These are phyloP conservation scores for Trichosporon asahii DNA, from an alignment of 1,284 basidiomycete genomes.

Conservation along the genomic window DNA sequence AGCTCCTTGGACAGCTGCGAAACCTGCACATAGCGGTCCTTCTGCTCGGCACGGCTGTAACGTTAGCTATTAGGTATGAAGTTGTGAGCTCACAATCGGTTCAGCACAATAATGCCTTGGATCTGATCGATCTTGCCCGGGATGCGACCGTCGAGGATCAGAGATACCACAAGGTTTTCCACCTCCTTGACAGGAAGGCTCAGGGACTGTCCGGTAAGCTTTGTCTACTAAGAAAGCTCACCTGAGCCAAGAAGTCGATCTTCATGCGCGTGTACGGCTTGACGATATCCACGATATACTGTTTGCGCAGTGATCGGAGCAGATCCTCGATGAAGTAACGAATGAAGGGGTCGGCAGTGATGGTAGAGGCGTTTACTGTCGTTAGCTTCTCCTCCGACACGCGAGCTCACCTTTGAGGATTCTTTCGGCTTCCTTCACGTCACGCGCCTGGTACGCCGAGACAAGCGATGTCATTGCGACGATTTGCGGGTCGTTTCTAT, in stretches of 20 bases:
- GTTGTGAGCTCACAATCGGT: constrained; percentile 64
- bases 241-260: constrained; percentile 83
- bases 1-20: constrained; percentile 76
- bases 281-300: constrained; percentile 95
- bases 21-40: constrained; percentile 75
- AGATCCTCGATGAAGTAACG: constrained; percentile 91
- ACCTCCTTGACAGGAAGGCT: constrained; percentile 84
- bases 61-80: background rate
- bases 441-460: constrained; percentile 89
- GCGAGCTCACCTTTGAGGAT: constrained; percentile 70
- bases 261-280: constrained; percentile 94
- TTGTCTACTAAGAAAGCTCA: constrained; percentile 40
- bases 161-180: constrained; percentile 84
- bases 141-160: constrained; percentile 93
- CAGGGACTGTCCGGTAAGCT: constrained; percentile 65
- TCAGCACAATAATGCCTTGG: constrained; percentile 82
- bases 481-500: constrained; percentile 94
- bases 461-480: constrained; percentile 97
- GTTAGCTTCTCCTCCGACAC: constrained; percentile 20
- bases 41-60: constrained; percentile 72
- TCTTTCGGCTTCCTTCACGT: constrained; percentile 93
- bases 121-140: constrained; percentile 95
- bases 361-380: constrained; percentile 83
- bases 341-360: constrained; percentile 94
- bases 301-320: constrained; percentile 83